Conservation (phyloP, 2,329 filamentous ascomycete species). For the Fusarium pseudonygamai region DNA sequence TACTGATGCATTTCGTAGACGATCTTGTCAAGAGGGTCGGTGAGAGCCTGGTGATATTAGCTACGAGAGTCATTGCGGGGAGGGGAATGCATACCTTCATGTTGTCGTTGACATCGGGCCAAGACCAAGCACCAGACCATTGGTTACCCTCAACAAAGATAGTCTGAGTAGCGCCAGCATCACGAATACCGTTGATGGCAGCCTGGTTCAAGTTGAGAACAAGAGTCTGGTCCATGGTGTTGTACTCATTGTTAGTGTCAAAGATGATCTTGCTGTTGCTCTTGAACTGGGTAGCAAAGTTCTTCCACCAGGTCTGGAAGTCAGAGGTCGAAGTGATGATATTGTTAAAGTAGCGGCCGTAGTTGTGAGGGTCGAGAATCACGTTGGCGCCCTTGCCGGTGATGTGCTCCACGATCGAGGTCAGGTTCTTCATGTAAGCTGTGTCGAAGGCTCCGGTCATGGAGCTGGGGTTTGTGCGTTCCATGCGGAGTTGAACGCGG, state of each 20-base stretch:
- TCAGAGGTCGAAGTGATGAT: conserved; percentile 63
- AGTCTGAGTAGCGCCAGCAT: conserved; percentile 65
- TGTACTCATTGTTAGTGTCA: conserved; percentile 74
- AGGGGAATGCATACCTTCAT: conserved; percentile 30
- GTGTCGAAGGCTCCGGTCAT: conserved; percentile 53
- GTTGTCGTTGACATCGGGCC: conserved; percentile 53
- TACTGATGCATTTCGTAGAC: conserved; percentile 71
- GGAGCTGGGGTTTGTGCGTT: conserved; percentile 54
- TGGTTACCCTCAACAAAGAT: conserved; percentile 68
- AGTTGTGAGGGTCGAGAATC: conserved; percentile 71
- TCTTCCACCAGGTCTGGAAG: conserved; percentile 68
- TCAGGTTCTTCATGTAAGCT: conserved; percentile 53
- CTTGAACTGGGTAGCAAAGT: conserved; percentile 62
- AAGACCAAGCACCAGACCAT: conserved; percentile 62
- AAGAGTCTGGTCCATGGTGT: conserved; percentile 68
- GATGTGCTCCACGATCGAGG: conserved; percentile 46
- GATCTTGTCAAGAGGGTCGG: conserved; percentile 60
- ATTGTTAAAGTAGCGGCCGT: conserved; percentile 61
- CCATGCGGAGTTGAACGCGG: conserved; percentile 66
- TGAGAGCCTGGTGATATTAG: conserved; percentile 46
- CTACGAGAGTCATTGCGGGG: rapidly evolving
- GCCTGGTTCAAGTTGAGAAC: conserved; percentile 71
- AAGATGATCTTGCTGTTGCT: conserved; percentile 66
- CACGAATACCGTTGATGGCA: conserved; percentile 70
- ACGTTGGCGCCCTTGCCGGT: conserved; percentile 59